phyloP scores from a whole-genome alignment of 2,329 filamentous ascomycete genomes.

The Ophiostoma angusticollis region DNA sequence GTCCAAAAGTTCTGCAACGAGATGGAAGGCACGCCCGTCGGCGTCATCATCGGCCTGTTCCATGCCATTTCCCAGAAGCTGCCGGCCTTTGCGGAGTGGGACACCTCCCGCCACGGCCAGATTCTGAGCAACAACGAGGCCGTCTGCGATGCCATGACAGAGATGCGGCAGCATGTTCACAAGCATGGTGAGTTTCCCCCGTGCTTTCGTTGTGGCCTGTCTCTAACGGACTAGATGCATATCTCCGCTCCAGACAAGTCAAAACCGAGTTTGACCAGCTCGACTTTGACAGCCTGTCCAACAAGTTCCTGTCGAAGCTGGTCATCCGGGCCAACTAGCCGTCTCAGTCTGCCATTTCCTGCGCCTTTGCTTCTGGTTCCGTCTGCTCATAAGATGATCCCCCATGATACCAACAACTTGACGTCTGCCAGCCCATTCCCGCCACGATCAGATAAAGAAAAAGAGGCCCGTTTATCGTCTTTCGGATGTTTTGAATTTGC shows the following conservation, averaged over 20 bases:
- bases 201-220: neutral
- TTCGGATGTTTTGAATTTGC: slow-evolving; percentile 6
- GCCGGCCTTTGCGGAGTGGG: slow-evolving; percentile 86
- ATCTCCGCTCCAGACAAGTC: slow-evolving; percentile 66
- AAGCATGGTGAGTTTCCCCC: slow-evolving; percentile 65
- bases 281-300: slow-evolving; percentile 90
- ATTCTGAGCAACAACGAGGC: slow-evolving; percentile 81
- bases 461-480: neutral
- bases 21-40: slow-evolving; percentile 92
- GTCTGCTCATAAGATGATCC: neutral
- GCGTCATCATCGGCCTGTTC: slow-evolving; percentile 93
- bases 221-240: slow-evolving; percentile 52
- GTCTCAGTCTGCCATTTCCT: neutral
- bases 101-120: slow-evolving; percentile 80
- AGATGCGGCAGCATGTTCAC: slow-evolving; percentile 82
- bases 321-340: slow-evolving; percentile 83
- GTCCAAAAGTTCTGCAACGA: slow-evolving; percentile 93
- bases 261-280: slow-evolving; percentile 69
- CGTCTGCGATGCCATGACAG: slow-evolving; percentile 91
- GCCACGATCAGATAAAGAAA: too few relatives aligned
- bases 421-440: too few relatives aligned
- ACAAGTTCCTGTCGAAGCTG: slow-evolving; percentile 93
- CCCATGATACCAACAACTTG: too few relatives aligned
- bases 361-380: neutral
- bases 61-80: slow-evolving; percentile 96